Percentiles rank a stretch among this genome's conserved stretches.
Conservation (phyloP, 108 stramenopile species). For the Cyclostephanos tholiformis region DNA sequence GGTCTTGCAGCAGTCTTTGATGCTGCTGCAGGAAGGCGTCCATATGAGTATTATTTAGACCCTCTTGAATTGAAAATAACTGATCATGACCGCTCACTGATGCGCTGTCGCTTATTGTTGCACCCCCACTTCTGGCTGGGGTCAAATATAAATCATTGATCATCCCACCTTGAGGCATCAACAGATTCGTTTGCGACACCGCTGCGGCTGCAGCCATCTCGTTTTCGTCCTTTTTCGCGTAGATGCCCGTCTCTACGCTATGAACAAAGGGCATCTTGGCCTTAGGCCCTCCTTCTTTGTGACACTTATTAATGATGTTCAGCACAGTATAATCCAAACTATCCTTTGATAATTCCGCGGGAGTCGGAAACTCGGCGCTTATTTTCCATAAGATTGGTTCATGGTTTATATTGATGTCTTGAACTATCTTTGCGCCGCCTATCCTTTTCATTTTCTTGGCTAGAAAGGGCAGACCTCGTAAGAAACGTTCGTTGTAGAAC, state of each 20-base stretch:
- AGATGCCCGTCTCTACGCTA: neutral
- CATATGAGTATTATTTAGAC: neutral
- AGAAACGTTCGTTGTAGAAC: conserved; percentile 12
- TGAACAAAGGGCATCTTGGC: conserved; percentile 16
- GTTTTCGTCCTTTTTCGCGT: neutral
- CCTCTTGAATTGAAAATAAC: neutral
- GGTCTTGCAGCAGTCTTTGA: neutral
- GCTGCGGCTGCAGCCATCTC: neutral
- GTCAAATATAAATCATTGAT: neutral
- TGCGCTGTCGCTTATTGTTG: too few species aligned
- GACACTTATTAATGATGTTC: conserved; percentile 1
- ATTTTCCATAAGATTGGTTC: conserved; percentile 12
- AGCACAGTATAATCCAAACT: conserved; percentile 1
- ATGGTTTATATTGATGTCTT: conserved; percentile 11
- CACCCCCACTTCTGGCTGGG: neutral
- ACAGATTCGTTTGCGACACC: neutral
- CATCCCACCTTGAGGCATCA: neutral
- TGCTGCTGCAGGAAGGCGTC: too few species aligned
- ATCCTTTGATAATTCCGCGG: neutral
- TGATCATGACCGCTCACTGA: neutral
- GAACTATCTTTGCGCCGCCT: conserved; percentile 5
- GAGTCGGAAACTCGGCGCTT: neutral
- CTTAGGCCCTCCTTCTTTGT: conserved; percentile 6
- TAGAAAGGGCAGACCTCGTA: conserved; percentile 13
- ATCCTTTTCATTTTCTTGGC: conserved; percentile 27